These are phyloP conservation scores for Vigna nakashimae DNA, from an alignment of 306 rosid genomes.

Conservation along the genomic window DNA sequence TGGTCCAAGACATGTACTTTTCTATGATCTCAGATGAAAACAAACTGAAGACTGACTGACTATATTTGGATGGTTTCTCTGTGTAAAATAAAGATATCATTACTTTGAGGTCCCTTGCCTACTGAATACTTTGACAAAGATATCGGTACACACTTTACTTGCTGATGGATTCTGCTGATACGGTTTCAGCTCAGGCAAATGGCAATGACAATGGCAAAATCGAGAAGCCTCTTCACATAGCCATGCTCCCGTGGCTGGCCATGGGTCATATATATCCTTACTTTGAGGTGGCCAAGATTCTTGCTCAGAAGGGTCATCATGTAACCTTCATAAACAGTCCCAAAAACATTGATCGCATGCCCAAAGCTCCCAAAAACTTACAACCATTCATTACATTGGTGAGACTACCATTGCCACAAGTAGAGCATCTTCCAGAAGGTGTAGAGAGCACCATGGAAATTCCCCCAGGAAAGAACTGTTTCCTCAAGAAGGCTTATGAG, in stretches of 20 bases:
- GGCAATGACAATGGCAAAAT: not conserved
- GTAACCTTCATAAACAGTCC: constrained; percentile 65
- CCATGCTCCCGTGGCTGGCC: constrained; percentile 70
- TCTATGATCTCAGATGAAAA: no score
- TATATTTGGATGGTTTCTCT: no score
- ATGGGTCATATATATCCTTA: constrained; percentile 64
- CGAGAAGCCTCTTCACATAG: constrained; percentile 57
- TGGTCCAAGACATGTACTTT: no score
- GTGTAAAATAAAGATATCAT: no score
- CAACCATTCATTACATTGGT: constrained; percentile 42
- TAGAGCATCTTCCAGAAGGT: constrained; percentile 50
- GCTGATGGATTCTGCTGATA: not conserved
- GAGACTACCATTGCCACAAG: constrained; percentile 47
- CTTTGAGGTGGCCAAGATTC: constrained; percentile 59
- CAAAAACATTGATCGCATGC: constrained; percentile 58
- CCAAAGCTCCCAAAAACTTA: constrained; percentile 50
- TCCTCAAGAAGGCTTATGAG: constrained; percentile 53
- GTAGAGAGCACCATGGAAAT: constrained; percentile 61
- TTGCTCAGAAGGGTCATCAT: constrained; percentile 63
- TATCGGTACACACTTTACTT: no score
- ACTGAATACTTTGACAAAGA: no score
- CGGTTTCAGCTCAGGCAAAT: not conserved
- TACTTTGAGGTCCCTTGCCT: no score
- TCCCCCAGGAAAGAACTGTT: constrained; percentile 32
- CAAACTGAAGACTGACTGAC: no score